phyloP scores from a whole-genome alignment of 768 basidiomycete genomes.

The Leucocoprinus birnbaumii region DNA sequence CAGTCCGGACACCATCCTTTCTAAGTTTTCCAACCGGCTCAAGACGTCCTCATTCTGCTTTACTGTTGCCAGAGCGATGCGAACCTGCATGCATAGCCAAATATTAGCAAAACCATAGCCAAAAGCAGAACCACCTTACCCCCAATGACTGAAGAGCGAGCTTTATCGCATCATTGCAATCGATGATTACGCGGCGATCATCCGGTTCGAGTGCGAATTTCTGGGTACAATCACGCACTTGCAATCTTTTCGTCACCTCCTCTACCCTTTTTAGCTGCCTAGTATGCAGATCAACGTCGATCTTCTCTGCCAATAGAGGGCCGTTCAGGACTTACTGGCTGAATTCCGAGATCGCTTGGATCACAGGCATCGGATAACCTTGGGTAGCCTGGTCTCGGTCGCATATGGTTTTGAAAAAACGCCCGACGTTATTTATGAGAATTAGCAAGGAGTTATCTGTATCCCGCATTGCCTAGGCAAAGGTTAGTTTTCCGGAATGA shows the following conservation, averaged over 20 bases:
- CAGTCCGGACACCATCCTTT: not conserved
- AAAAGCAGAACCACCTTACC: not conserved
- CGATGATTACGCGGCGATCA: not conserved
- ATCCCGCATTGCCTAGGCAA: not conserved
- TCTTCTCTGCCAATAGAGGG: no score
- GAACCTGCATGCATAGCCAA: not conserved
- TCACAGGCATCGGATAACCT: not conserved
- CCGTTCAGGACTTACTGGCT: not conserved
- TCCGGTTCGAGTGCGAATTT: no score
- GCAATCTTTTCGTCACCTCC: no score
- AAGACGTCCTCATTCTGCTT: constrained; percentile 1
- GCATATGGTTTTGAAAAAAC: not conserved
- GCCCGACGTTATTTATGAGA: not conserved
- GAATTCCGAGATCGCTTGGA: not conserved
- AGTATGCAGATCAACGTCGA: no score
- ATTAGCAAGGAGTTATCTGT: not conserved
- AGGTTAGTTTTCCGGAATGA: not conserved
- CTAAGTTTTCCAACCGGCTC: not conserved
- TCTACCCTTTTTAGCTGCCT: not conserved
- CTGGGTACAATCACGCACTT: not conserved
- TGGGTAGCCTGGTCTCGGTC: not conserved
- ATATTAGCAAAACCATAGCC: no score
- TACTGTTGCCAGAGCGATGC: not conserved
- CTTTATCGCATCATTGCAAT: constrained; percentile 3
- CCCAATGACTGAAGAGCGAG: constrained; percentile 2